These are phyloP conservation scores for Terana coerulea DNA, from an alignment of 768 basidiomycete genomes.

Conservation along the genomic window DNA sequence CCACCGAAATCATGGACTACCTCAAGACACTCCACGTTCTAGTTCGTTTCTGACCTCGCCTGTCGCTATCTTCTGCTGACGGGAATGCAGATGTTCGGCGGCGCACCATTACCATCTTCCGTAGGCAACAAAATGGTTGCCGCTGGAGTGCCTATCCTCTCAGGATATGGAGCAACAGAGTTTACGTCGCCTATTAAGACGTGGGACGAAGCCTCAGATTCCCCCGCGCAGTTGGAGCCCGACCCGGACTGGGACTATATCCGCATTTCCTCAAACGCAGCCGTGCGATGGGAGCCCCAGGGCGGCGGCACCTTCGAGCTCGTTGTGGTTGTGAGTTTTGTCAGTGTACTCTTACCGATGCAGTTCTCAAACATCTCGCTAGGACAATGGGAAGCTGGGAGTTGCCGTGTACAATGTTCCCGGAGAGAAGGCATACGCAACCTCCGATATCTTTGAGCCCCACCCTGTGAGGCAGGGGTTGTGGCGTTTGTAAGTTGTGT, in stretches of 20 bases:
- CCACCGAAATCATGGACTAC: conserved; percentile 14
- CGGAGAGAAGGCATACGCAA: conserved; percentile 9
- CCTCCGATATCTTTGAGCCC: conserved; percentile 4
- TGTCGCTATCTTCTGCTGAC: background rate
- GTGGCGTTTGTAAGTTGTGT: conserved; percentile 1
- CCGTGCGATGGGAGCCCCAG: conserved; percentile 12
- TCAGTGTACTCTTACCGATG: no score
- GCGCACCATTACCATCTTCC: conserved; percentile 13
- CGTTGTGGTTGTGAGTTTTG: no score
- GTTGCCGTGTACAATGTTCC: conserved; percentile 5
- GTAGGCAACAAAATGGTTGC: conserved; percentile 16
- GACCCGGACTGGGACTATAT: no score
- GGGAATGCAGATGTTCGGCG: conserved; percentile 14
- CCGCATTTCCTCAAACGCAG: no score
- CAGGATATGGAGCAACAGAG: conserved; percentile 17
- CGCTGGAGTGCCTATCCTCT: conserved; percentile 12
- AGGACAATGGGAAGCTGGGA: background rate
- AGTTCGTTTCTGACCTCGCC: conserved; percentile 1
- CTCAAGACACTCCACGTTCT: conserved; percentile 9
- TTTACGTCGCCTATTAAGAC: background rate
- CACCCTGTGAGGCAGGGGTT: conserved; percentile 6
- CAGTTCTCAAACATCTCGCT: background rate
- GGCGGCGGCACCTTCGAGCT: conserved; percentile 15
- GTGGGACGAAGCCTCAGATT: background rate
- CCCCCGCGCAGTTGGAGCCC: no score